Evolutionary conservation across 2,329 filamentous ascomycete genomes (phyloP), one percentile per base, ranked within the genome.

Genomic region (Calonectria montana): DNA sequence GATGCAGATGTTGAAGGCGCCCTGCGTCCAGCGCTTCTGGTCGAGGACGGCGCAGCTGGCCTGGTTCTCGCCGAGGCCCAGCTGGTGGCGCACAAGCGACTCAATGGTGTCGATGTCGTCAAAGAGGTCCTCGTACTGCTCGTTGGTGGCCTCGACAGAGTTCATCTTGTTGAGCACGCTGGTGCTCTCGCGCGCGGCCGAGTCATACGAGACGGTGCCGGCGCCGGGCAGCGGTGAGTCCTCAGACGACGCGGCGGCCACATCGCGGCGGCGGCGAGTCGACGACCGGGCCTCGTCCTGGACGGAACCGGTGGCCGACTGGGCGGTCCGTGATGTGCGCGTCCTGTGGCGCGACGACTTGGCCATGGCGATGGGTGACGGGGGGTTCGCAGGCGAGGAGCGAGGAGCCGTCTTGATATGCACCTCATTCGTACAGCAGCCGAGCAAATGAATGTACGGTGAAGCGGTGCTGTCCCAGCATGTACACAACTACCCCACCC

Each of bases 381-480:
- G 53, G 53, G 53, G 53, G 31, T 59, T 39, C 53, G 53, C 31
- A 7, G n/a, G 31, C 48, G 21, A 21, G 50, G 31, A 47, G 53
- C 35, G 53, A 35, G 37, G 53, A 59, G 31, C 37, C 37, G 37
- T 59, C 53, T 59, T 39, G 53, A 59, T 59, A 59, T 59, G 53
- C 53, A 59, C n/a, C 53, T 59, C 53, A 59, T 59, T 16, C 53
- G 31, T 59, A 59, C 31, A 12, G 6, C 53, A 59, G 53, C 53
- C 53, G 53, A 7, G 10, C n/a, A n/a, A n/a, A n/a, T n/a, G n/a
- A 59, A 59, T 59, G 53, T 59, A 59, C 53, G 53, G 53, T 59
- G 53, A 59, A 21, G 29, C 29, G 29, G 29, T 31, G n/a, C n/a
- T n/a, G n/a, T n/a, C n/a, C n/a, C n/a, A n/a, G n/a, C n/a, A n/a